These are phyloP conservation scores for Phanerodontia chrysosporium DNA, from an alignment of 768 basidiomycete species.

Conservation along the genomic window DNA sequence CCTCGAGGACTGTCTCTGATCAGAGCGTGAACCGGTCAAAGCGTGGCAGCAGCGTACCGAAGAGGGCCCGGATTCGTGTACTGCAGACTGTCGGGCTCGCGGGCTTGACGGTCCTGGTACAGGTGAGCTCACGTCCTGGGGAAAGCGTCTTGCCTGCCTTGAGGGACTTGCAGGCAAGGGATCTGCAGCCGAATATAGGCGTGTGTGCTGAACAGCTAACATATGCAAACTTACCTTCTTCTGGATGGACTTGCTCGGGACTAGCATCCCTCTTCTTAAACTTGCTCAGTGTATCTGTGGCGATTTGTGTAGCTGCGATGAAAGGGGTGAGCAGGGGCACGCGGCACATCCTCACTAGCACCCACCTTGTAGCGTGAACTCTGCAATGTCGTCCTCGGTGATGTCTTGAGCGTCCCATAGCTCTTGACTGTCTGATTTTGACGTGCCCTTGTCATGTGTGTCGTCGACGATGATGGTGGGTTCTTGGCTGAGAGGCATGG, in stretches of 20 bases:
- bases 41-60: not conserved
- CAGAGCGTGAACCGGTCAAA: not conserved
- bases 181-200: not conserved
- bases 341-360: not conserved
- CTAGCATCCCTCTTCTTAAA: not conserved
- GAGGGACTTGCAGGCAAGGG: not conserved
- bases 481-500: not conserved
- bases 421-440: not conserved
- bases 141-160: not conserved
- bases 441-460: not conserved
- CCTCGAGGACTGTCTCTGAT: not conserved
- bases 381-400: not conserved
- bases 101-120: not conserved
- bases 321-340: not conserved
- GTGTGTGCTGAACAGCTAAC: not conserved
- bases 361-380: not conserved
- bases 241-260: not conserved
- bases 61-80: not conserved
- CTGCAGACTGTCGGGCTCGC: not conserved
- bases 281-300: not conserved
- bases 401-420: not conserved
- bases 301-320: not conserved
- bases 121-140: not conserved
- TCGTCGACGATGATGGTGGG: not conserved
- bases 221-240: not conserved